phyloP scores from a whole-genome alignment of 192 early-diverging fungal species.

The Gonapodya sp. region DNA sequence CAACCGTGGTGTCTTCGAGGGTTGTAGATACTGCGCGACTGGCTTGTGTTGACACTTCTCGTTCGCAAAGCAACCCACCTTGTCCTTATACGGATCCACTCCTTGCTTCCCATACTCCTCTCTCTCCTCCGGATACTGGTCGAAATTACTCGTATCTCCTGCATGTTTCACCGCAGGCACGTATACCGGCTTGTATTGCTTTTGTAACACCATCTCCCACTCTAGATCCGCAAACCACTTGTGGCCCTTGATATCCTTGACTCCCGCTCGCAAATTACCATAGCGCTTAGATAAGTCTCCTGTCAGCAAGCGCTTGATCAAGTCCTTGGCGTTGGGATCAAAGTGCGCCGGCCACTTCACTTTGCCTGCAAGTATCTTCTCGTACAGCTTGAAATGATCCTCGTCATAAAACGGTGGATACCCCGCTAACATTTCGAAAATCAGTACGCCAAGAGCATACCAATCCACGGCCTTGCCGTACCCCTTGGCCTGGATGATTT shows the following conservation, averaged over 20 bases:
- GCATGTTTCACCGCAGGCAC: constrained; percentile 68
- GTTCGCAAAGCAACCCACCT: no score
- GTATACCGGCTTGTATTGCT: constrained; percentile 77
- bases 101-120: constrained; percentile 75
- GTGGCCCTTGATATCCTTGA: constrained; percentile 86
- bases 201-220: constrained; percentile 64
- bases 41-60: no score
- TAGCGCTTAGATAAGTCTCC: constrained; percentile 74
- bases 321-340: constrained; percentile 69
- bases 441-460: constrained; percentile 88
- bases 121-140: constrained; percentile 82
- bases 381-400: constrained; percentile 84
- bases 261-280: constrained; percentile 78
- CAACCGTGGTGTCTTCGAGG: no score
- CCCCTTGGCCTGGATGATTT: constrained; percentile 85
- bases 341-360: constrained; percentile 82
- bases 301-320: constrained; percentile 70
- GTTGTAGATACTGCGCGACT: no score
- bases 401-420: constrained; percentile 95
- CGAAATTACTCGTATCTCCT: constrained; percentile 92
- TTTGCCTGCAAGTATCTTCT: constrained; percentile 79
- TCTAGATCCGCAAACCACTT: constrained; percentile 92
- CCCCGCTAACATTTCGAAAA: constrained; percentile 93
- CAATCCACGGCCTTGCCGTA: constrained; percentile 91
- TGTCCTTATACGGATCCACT: constrained; percentile 60